Evolutionary conservation across 1,139 yeast genomes (phyloP).

Genomic region (Taiozyma sp.): DNA sequence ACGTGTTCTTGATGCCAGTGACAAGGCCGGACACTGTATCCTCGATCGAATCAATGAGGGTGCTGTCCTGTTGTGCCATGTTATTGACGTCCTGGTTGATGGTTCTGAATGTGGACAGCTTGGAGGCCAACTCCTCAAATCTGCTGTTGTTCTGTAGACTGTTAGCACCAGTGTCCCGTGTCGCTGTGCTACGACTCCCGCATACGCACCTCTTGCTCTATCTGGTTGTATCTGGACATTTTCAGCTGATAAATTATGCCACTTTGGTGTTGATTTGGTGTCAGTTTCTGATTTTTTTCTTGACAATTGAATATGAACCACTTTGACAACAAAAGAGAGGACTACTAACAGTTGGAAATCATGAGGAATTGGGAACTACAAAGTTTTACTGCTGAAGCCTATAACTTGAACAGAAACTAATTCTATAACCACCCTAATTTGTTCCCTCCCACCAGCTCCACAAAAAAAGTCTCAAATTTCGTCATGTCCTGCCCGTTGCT

Average conservation of each 20-base stretch:
- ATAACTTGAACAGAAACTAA: no score
- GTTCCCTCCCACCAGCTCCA: no score
- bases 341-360: no score
- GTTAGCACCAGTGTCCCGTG: background rate
- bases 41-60: slow-evolving; percentile 51
- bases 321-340: no score
- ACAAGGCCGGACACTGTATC: slow-evolving; percentile 59
- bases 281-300: no score
- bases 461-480: no score
- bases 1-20: slow-evolving; percentile 59
- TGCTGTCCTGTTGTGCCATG: slow-evolving; percentile 52
- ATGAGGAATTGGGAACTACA: no score
- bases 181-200: background rate
- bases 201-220: slow-evolving; percentile 34
- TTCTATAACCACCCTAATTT: no score
- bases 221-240: slow-evolving; percentile 42
- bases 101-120: slow-evolving; percentile 53
- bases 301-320: no score
- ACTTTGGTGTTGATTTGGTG: background rate
- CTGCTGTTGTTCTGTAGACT: slow-evolving; percentile 51
- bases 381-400: no score
- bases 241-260: background rate
- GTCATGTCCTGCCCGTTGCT: no score
- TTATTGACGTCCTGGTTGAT: slow-evolving; percentile 61
- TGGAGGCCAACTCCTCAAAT: slow-evolving; percentile 54